Base-by-base conservation (phyloP, 352 stramenopile genomes). In the Globisporangium spiculum region DNA sequence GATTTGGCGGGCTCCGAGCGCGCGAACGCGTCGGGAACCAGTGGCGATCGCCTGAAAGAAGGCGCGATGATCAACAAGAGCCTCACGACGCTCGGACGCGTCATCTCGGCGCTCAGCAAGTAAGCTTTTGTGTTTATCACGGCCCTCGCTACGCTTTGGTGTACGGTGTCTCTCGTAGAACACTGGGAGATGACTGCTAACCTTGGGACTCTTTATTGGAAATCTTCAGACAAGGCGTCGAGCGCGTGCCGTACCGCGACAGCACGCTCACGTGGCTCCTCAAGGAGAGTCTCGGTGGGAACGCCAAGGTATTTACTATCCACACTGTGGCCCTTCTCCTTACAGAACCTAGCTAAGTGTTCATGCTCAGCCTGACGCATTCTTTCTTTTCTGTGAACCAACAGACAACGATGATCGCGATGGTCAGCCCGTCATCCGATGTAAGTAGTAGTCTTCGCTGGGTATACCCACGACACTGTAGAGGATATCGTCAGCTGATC, bases 31-130 rank as follows among this genome's bases (percentile, higher is more conserved):
- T 94, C 84, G 0, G 89, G 86, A 0, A 96, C 91, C 12, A 93
- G 79, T 32, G 92, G 92, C 5, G 89, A 97, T 20, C 84, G 92
- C 1, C 74, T 98, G 50, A 97, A 97, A 72, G 91, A 98, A 75
- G 91, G 91, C 14, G 86, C 88, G 7, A 97, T 94, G 86, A 97
- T 98, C 73, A 98, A 97, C 79, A 93, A 96, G 67, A 97, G 89
- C 24, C 79, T 98, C 54, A 94, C 88, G 30, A 97, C 89, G 6
- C 84, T 97, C 4, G 92, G 92, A 12, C 78, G 89, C 12, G 91
- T 97, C 50, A 97, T 98, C 55, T 93, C 86, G 18, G 82, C 88
- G 32, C 73, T 96, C 14, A 92, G 83, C 81, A 92, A 91, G 81
- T 84, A 70, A 46, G 63, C 52, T 32, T 32, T 32, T 32, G 27